Evolutionary conservation across 139 green algal species (phyloP), one percentile per base, ranked within the genome.

Genomic region (Chlorella ohadii): DNA sequence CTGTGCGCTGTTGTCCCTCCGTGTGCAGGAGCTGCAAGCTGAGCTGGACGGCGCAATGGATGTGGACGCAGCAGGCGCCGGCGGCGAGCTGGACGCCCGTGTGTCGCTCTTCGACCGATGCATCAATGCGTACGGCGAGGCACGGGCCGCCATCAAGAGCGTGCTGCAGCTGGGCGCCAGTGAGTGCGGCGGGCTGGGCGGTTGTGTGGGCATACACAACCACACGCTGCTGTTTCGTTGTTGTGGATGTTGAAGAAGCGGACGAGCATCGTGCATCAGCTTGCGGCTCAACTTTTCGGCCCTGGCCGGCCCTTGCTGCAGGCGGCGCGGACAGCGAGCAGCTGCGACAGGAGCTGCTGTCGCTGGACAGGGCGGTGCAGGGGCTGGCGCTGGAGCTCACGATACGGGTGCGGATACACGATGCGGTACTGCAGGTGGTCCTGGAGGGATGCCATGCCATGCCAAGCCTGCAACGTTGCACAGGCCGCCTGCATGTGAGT

Each of bases 51-150:
- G 33, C 17, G 82, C 77, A 17, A 91, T 86, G 85, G 79, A 92
- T 28, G 72, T 64, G 15, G 82, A 84, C 19, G 72, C 67, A 31
- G 72, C 64, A 6, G 70, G 44, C n/a, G 83, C 57, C 16, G 78
- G 78, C 33, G 63, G 56, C 41, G 57, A 65, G 11, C 51, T 91
- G 61, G 93, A 97, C 23, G 34, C 78, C 28, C 66, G 75, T 33
- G 72, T 96, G 34, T 57, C 72, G 22, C 82, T 92, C 41, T 94
- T 93, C 75, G 95, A 97, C 82, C 92, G 89, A 59, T 67, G 89
- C 41, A 92, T 96, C 51, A 84, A 85, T 31, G 71, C 74, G 1
- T 90, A 89, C 57, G 41, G n/a, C 56, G 74, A 85, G 80, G 87
- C 85, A 25, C 67, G 80, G 31, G 57, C 59, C 1, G 82, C 77